Conservation (phyloP, 192 early-diverging fungal species). For the Entomortierella beljakovae region DNA sequence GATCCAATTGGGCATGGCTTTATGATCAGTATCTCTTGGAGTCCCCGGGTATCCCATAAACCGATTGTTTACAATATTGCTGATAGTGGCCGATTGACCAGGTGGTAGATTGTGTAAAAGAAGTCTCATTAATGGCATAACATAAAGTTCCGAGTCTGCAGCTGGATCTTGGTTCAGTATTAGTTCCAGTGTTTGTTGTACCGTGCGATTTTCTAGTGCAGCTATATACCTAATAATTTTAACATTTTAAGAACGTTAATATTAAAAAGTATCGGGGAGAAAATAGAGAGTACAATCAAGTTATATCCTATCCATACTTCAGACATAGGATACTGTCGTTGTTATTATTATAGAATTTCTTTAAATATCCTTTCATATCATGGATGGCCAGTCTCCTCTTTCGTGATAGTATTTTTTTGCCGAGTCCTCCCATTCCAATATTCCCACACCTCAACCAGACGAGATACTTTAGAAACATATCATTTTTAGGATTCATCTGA, state of each 20-base stretch:
- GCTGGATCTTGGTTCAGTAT: slow-evolving; percentile 30
- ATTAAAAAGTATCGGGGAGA: not conserved
- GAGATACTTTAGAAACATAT: slow-evolving; percentile 33
- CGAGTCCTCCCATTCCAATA: slow-evolving; percentile 8
- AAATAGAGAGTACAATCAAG: not conserved
- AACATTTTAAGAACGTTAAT: not conserved
- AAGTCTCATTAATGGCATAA: slow-evolving; percentile 10
- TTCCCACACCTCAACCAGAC: slow-evolving; percentile 28
- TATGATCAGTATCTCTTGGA: not conserved
- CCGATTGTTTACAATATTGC: not conserved
- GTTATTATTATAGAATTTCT: slow-evolving; percentile 15
- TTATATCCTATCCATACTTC: slow-evolving; percentile 14
- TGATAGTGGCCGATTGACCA: slow-evolving; percentile 4
- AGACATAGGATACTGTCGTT: slow-evolving; percentile 21
- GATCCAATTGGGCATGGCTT: not conserved
- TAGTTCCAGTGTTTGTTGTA: slow-evolving; percentile 15
- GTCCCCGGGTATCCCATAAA: not conserved
- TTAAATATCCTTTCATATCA: slow-evolving; percentile 22
- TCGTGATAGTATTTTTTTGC: not conserved
- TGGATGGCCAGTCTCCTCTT: slow-evolving; percentile 12
- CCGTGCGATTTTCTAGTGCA: slow-evolving; percentile 24
- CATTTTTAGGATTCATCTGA: slow-evolving; percentile 14
- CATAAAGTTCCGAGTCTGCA: slow-evolving; percentile 38
- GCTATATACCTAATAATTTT: slow-evolving; percentile 17
- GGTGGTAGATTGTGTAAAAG: not conserved